phyloP scores from a whole-genome alignment of 345 rosid species.

The Euclidium syriacum region DNA sequence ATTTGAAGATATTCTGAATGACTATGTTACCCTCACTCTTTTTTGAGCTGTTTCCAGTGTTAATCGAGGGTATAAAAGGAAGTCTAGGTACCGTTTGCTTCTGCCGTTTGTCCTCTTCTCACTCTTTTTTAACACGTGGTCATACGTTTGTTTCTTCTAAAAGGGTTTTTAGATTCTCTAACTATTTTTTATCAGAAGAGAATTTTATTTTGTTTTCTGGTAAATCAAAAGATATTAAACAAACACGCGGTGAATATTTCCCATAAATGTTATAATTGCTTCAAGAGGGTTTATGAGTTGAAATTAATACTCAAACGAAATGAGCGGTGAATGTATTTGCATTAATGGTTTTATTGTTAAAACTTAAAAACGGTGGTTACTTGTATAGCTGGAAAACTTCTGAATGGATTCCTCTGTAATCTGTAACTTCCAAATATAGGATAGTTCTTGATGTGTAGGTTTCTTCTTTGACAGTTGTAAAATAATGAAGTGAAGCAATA shows the following conservation, averaged over 20 bases:
- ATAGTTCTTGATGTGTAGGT: not conserved
- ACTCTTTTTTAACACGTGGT: constrained; percentile 2
- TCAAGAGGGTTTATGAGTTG: not conserved
- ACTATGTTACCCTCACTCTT: not conserved
- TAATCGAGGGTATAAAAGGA: not conserved
- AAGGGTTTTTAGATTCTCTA: not conserved
- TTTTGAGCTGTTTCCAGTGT: not conserved
- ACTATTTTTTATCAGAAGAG: not conserved
- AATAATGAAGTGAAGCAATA: too few relatives aligned
- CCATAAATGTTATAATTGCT: not conserved
- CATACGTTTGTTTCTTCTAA: not conserved
- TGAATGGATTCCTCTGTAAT: not conserved
- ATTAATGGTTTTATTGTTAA: not conserved
- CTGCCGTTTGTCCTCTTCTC: constrained; percentile 12
- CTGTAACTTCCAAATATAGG: not conserved
- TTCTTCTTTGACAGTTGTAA: too few relatives aligned
- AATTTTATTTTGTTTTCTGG: not conserved
- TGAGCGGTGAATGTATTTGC: not conserved
- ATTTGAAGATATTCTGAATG: not conserved
- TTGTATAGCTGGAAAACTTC: not conserved
- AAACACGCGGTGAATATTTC: too few relatives aligned
- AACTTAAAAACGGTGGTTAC: too few relatives aligned
- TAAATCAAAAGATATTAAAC: not conserved
- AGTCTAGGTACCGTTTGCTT: not conserved
- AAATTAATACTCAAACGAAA: not conserved